These are phyloP conservation scores for Herpotrichia juniperi DNA, from an alignment of 2,329 filamentous ascomycete species.

Conservation along the genomic window DNA sequence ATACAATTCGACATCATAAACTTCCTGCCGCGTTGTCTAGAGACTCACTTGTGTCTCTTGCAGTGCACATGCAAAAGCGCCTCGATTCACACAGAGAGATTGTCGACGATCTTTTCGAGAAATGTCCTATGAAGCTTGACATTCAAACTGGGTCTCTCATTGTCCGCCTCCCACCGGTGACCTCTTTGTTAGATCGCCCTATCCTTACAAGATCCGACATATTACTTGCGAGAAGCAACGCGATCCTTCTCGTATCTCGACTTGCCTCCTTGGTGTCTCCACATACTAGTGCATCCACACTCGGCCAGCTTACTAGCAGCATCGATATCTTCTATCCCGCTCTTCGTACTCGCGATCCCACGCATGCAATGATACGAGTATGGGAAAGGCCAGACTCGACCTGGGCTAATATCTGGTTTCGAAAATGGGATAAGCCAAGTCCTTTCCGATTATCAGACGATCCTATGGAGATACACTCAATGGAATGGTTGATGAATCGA, in stretches of 20 bases:
- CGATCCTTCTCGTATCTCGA: slow-evolving; percentile 54
- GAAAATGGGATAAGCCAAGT: slow-evolving; percentile 17
- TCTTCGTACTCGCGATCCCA: slow-evolving; percentile 10
- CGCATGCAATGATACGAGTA: slow-evolving; percentile 7
- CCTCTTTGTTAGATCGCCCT: slow-evolving; percentile 21
- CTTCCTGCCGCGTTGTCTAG: slow-evolving; percentile 75
- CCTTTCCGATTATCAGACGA: slow-evolving; percentile 13
- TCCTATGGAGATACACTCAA: slow-evolving; percentile 7
- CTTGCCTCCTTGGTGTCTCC: slow-evolving; percentile 59
- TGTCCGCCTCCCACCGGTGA: slow-evolving; percentile 33
- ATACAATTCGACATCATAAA: slow-evolving; percentile 62
- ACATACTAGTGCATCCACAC: slow-evolving; percentile 45
- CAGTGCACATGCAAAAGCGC: slow-evolving; percentile 57
- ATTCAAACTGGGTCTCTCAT: slow-evolving; percentile 41
- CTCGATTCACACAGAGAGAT: slow-evolving; percentile 58
- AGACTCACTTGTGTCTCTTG: slow-evolving; percentile 57
- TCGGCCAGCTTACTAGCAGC: slow-evolving; percentile 51
- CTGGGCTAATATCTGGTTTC: slow-evolving; percentile 37
- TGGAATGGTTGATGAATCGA: slow-evolving; percentile 35
- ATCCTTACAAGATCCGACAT: slow-evolving; percentile 22
- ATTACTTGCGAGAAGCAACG: slow-evolving; percentile 32
- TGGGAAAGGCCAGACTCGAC: too few relatives aligned
- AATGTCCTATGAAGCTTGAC: slow-evolving; percentile 54
- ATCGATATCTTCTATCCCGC: slow-evolving; percentile 50
- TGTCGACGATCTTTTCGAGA: slow-evolving; percentile 61